Base-by-base conservation (phyloP, 495 filamentous ascomycete genomes). In the Daldinia bambusicola region DNA sequence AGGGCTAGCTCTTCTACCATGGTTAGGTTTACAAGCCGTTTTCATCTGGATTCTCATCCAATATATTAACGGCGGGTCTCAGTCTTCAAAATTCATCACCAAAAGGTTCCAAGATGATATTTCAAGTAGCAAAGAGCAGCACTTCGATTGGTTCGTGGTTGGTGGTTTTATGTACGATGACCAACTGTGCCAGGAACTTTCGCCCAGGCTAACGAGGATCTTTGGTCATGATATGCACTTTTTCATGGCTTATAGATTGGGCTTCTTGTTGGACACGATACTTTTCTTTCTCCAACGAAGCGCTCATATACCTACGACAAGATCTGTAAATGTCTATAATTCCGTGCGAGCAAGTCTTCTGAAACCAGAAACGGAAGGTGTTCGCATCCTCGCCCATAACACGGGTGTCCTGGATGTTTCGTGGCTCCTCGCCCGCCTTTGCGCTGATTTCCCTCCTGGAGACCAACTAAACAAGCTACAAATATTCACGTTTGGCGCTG, bases 401-500 rank as follows among this genome's bases (percentile, higher is more conserved):
- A 70, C 76, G 31, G 72, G 80, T 60, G 64, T 74, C 55, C 55
- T 79, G 13, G 53, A 79, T 30, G 66, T 78, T 16, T 78, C 80
- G 1, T 77, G 78, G 48, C 69, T 74, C 2, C 71, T 82, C 6
- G 61, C 80, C 13, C 70, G 75, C 48, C 74, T 84, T n/a, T 80
- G 75, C 61, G 74, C 74, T 48, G 79, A 82, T 41, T 69, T 82
- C n/a, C 78, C 80, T 45, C 14, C 61, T 8, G 76, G 77, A 1
- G 71, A 74, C 51, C 52, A 32, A 48, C 64, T 84, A 12, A 22
- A 55, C 61, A 82, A 82, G 68, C 72, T 84, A 55, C 80, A 82
- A 63, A 74, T 84, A 13, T 84, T 81, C 72, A 82, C 80, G 0
- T 82, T 84, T 41, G 80, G 80, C 16, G 73, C 77, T 31, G 80